Base-by-base conservation (phyloP, 768 basidiomycete species). In the Phanerodontia chrysosporium region DNA sequence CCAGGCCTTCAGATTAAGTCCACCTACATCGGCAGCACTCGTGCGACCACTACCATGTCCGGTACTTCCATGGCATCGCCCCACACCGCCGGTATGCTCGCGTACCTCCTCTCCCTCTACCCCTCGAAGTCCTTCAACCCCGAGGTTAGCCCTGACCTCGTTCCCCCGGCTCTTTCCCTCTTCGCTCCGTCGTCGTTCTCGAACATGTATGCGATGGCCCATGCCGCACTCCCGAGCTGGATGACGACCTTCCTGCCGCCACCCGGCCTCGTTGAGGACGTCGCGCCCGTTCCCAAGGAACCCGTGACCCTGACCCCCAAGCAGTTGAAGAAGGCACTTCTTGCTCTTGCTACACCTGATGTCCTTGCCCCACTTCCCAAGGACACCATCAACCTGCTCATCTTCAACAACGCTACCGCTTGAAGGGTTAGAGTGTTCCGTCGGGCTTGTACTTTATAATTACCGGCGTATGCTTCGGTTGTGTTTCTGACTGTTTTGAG, bases 21-120 rank as follows among this genome's bases (percentile, higher is more conserved):
- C 36, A 96, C 92, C 55, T 97, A 85, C 78, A 92, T 80, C 59
- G 85, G 85, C 30, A 80, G 83, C 60, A 72, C 70, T 59, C 69
- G 62, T 4, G 83, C 90, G n/a, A 79, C 78, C 51, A 83, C 86
- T 65, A 90, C 87, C 9, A 83, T 97, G 64, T 93, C 91, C 0
- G 93, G 93, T 45, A 95, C 93, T 8, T 93, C 90, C 16, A 97
- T 97, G 94, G 95, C 95, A 14, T 91, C 91, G 7, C 96, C 96
- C 48, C 95, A 96, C 76, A 86, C 83, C 45, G 90, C 91, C 58
- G 96, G 96, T 64, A 75, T 97, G 55, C 76, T 92, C 53, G 95
- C 95, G 13, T 98, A 98, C 81, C 81, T 94, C 62, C 83, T 98
- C 59, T 94, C 92, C 25, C 81, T 96, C 67, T 90, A 95, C 75